Percentiles rank a stretch among this genome's conserved stretches.
Evolutionary conservation across 352 stramenopile genomes (phyloP).

Genomic region (Peronospora destructor): DNA sequence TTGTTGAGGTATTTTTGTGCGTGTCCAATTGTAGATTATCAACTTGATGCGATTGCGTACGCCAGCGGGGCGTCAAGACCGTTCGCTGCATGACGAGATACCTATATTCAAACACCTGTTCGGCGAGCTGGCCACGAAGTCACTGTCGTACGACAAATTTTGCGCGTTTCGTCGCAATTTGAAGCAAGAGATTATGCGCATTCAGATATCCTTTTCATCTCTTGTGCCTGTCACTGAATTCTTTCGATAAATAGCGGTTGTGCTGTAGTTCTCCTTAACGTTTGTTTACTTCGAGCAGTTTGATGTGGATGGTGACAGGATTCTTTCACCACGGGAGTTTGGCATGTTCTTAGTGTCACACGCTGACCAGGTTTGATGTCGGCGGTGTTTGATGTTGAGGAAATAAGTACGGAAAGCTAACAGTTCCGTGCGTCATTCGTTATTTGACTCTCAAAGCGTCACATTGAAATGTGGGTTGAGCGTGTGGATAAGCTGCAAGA

Average conservation of each 20-base stretch:
- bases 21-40: constrained; percentile 53
- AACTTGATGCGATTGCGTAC: constrained; percentile 76
- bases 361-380: constrained; percentile 54
- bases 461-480: constrained; percentile 76
- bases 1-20: neutral
- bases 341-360: constrained; percentile 85
- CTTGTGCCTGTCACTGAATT: constrained; percentile 2
- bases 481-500: constrained; percentile 62
- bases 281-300: constrained; percentile 85
- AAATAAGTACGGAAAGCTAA: neutral
- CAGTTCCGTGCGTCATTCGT: constrained; percentile 17
- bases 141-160: constrained; percentile 80
- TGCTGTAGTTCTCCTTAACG: constrained; percentile 36
- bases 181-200: constrained; percentile 79
- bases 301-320: constrained; percentile 75
- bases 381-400: neutral
- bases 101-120: constrained; percentile 85
- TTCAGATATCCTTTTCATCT: constrained; percentile 80
- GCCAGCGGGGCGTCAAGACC: constrained; percentile 71
- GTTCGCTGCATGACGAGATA: constrained; percentile 62
- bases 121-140: constrained; percentile 68
- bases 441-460: constrained; percentile 2
- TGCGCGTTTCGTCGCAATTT: constrained; percentile 62
- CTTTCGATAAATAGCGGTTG: neutral
- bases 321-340: constrained; percentile 76